Evolutionary conservation across 768 basidiomycete genomes (phyloP), one percentile per base, ranked within the genome.

Genomic region (Tricholoma hemisulphureum): DNA sequence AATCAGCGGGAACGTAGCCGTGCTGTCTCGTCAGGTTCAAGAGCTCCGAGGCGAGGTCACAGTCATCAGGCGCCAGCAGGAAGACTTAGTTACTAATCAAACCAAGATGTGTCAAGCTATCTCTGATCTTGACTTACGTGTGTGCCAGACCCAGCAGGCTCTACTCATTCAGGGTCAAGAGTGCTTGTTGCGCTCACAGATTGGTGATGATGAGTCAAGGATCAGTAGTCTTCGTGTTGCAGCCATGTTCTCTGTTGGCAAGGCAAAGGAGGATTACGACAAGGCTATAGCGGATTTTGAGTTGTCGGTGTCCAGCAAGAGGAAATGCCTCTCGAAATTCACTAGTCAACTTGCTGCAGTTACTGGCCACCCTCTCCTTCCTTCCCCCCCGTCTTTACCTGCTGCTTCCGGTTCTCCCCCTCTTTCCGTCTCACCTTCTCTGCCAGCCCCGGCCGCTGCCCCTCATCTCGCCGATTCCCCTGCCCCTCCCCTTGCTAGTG

Each of bases 101-200:
- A 32, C 37, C 35, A 13, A 16, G 21, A 20, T 55, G 41, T 55
- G 28, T 29, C 31, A 21, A 4, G 23, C 18, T 23, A 46, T 48
- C 26, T 35, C 45, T 4, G 45, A 29, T 3, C 28, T 56, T 3
- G 24, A 50, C n/a, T 29, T 35, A 20, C 18, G 32, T 24, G 50
- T 56, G 32, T n/a, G 18, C 23, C 29, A 21, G 31, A 56, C 32
- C 20, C 55, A 56, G 35, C 45, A 56, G 21, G 55, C 55, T 6
- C 7, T 56, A 4, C 20, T 56, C 18, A 24, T 50, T 48, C 55
- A 56, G 34, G 55, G 32, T 37, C 45, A 50, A 20, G 29, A 56
- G n/a, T 49, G 23, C 8, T 29, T 26, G 24, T 20, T 53, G 8
- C 14, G 23, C 14, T 26, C 37, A 16, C 23, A 39, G 35, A n/a